Conservation (phyloP, 2,329 filamentous ascomycete genomes). For the Daldinia eschscholtzii region DNA sequence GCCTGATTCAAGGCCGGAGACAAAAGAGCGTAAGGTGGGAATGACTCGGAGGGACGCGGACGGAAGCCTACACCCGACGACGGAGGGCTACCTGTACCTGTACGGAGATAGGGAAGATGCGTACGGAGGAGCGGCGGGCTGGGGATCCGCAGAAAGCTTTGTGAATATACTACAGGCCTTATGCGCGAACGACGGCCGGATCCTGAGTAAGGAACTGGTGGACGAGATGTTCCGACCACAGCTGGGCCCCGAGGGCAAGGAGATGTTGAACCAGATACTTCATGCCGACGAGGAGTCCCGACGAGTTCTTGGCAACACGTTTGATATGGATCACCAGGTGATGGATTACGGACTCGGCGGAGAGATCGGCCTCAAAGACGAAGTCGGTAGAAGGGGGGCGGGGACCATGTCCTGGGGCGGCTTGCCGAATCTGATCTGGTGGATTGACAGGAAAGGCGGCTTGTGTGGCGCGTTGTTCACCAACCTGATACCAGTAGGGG, state of each 20-base stretch:
- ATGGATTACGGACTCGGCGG: constrained; percentile 30
- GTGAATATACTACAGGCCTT: constrained; percentile 29
- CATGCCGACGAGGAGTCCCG: background rate
- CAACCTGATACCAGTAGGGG: constrained; percentile 24
- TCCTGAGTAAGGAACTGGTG: constrained; percentile 22
- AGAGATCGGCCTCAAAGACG: constrained; percentile 30
- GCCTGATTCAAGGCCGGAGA: constrained; percentile 20
- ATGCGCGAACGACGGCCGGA: constrained; percentile 32
- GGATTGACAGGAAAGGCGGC: constrained; percentile 31
- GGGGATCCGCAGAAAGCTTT: constrained; percentile 29
- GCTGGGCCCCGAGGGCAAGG: constrained; percentile 22
- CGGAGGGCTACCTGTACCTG: constrained; percentile 9
- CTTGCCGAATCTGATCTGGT: constrained; percentile 40
- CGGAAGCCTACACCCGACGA: constrained; percentile 20
- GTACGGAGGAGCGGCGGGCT: constrained; percentile 26
- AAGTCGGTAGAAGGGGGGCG: constrained; percentile 25
- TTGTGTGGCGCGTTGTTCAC: constrained; percentile 36
- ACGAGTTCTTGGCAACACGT: constrained; percentile 26
- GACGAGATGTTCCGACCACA: constrained; percentile 39
- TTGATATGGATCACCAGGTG: constrained; percentile 31
- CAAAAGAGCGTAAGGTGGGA: constrained; percentile 24
- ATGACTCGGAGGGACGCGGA: constrained; percentile 27
- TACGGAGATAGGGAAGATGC: constrained; percentile 18
- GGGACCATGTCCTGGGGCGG: constrained; percentile 40
- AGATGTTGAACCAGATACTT: constrained; percentile 17